These are phyloP conservation scores for Kregervanrija fluxuum DNA, from an alignment of 805 yeast species.

Conservation along the genomic window DNA sequence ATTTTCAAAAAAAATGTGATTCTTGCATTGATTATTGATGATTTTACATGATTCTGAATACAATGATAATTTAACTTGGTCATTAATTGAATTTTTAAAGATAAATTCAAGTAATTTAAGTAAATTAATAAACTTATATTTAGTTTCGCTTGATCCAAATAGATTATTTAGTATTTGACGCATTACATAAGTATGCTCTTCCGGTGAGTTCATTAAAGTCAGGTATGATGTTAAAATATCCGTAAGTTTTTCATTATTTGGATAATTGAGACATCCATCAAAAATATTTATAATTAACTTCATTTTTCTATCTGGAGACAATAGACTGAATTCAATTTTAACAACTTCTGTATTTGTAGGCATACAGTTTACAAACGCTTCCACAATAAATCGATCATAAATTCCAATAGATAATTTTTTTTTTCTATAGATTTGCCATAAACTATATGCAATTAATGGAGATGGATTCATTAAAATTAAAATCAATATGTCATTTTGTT, in stretches of 20 bases:
- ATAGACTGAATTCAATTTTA: constrained; percentile 6
- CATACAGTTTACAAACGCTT: too few species aligned
- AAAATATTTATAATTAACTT: background rate
- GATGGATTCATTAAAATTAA: too few species aligned
- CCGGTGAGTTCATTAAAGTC: constrained; percentile 1
- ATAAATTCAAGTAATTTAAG: constrained; percentile 5
- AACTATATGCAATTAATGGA: too few species aligned
- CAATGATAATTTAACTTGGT: background rate
- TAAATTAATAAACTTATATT: constrained; percentile 2
- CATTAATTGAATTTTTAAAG: background rate
- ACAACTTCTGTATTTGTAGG: constrained; percentile 1
- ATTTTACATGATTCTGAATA: too few species aligned
- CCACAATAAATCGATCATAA: too few species aligned
- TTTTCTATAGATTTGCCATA: too few species aligned
- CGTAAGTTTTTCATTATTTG: too few species aligned
- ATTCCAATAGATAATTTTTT: too few species aligned
- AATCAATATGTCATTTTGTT: too few species aligned
- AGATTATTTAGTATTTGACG: background rate
- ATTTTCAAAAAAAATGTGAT: too few species aligned
- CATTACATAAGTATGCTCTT: constrained; percentile 6
- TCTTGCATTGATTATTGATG: too few species aligned
- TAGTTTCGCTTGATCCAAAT: background rate
- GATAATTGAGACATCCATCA: too few species aligned
- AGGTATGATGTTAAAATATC: background rate
- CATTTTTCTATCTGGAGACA: constrained; percentile 3